Evolutionary conservation across 2,329 filamentous ascomycete genomes (phyloP), one percentile per base, ranked within the genome.

Genomic region (Trichophyton schoenleinii): DNA sequence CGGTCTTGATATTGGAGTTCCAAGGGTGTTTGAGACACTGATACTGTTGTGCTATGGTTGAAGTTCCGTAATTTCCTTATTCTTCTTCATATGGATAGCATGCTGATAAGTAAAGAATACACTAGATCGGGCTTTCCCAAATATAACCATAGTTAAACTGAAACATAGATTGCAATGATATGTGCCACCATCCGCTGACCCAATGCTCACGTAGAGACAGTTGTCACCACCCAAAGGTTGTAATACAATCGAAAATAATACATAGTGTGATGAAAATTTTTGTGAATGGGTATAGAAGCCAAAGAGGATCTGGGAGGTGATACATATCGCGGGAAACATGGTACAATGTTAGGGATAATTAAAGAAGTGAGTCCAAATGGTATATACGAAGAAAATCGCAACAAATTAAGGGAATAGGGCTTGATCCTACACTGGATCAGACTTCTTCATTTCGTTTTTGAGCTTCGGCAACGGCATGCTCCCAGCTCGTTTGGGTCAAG

Each of bases 401-500:
- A 11, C 34, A 13, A 38, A 38, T 48, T 2, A 25, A 20, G n/a
- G 44, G 25, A 20, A 3, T 1, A 13, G 11, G 3, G 34, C 3
- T 13, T 9, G 8, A 34, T 55, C 11, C 20, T 22, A 20, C 15
- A 1, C 36, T 38, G 28, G 28, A 31, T 31, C 28, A 55, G 4
- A 38, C n/a, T n/a, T 55, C 49, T 13, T 36, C 41, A 69, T 87
- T 87, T 66, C 85, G 78, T 61, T 72, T 73, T 60, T 79, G 75
- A 2, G 85, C 85, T 64, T 82, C 83, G 62, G 83, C 79, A 20
- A 86, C 83, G 1, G 84, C 83, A 52, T 76, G 73, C 59, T 83
- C 74, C 80, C 81, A 86, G 67, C 78, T 78, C 11, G 78, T 80
- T 57, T 72, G 74, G 20, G 71, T 78, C 60, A 87, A 79, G 64